A percentile compares a stretch with the other conserved stretches of the same genome.
Conservation (phyloP, 2,329 filamentous ascomycete genomes). For the Westerdykella aurantiaca region DNA sequence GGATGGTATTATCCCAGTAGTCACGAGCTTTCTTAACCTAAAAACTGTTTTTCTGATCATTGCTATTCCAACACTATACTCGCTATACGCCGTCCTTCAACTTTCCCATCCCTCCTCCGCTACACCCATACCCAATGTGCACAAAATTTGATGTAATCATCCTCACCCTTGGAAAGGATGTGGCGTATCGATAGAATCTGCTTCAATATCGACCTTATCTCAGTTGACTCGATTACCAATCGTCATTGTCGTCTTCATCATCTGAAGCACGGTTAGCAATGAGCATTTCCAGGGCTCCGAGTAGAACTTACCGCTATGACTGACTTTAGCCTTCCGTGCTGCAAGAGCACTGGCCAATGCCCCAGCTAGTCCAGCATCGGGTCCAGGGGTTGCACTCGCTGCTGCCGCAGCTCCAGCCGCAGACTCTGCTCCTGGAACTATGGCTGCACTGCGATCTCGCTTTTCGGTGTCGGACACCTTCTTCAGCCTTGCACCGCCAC, state of each 20-base stretch:
- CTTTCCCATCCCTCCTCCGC: no score
- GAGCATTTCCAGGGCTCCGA: conserved; percentile 4
- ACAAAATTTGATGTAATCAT: no score
- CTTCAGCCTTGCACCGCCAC: conserved; percentile 59
- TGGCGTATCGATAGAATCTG: no score
- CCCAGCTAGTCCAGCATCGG: conserved; percentile 40
- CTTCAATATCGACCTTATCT: no score
- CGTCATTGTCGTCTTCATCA: conserved; percentile 70
- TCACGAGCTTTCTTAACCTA: no score
- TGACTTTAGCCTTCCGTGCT: conserved; percentile 86
- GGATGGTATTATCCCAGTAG: no score
- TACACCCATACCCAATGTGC: no score
- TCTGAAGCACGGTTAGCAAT: conserved; percentile 47
- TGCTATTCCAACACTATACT: no score
- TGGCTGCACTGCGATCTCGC: conserved; percentile 62
- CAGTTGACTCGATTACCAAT: conserved; percentile 49
- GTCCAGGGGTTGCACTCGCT: conserved; percentile 13
- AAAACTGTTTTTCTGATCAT: no score
- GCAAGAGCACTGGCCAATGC: conserved; percentile 75
- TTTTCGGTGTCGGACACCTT: conserved; percentile 69
- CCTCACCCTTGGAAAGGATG: no score
- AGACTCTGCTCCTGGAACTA: conserved; percentile 48
- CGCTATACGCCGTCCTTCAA: no score
- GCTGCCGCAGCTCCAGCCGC: conserved; percentile 31
- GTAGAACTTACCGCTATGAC: conserved; percentile 70